A percentile compares a stretch with the other conserved stretches of the same genome.
Conservation (phyloP, 2,329 filamentous ascomycete species). For the Diaporthe citrichinensis region DNA sequence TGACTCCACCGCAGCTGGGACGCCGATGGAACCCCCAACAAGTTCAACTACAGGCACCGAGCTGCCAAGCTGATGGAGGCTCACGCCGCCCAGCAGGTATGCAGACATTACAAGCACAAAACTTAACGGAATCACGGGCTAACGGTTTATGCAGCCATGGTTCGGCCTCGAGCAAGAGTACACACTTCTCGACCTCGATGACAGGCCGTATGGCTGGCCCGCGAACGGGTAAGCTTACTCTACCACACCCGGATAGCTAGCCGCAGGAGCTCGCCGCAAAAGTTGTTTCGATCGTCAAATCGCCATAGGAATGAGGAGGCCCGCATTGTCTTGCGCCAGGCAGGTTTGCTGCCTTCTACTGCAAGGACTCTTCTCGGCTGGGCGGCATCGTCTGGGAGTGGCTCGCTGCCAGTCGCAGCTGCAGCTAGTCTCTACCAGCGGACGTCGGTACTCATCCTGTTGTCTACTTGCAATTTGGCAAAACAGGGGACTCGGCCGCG, state of each 20-base stretch:
- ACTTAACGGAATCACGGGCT: not conserved
- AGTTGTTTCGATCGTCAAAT: not conserved
- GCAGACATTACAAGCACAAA: not conserved
- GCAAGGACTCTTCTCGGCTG: not conserved
- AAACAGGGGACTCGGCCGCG: not conserved
- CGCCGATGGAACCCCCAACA: conserved; percentile 94
- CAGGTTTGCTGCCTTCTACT: not conserved
- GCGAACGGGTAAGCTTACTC: conserved; percentile 36
- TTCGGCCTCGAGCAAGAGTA: conserved; percentile 99
- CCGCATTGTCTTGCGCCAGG: not conserved
- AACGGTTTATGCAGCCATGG: conserved; percentile 73
- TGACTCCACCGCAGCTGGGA: conserved; percentile 72
- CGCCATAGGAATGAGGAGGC: not conserved
- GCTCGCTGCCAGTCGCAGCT: not conserved
- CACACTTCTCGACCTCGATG: conserved; percentile 87
- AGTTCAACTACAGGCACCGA: conserved; percentile 98
- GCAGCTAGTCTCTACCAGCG: not conserved
- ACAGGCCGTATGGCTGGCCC: conserved; percentile 90
- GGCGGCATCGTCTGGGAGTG: not conserved
- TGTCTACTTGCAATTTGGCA: not conserved
- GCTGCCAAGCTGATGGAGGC: conserved; percentile 90
- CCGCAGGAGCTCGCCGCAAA: not conserved
- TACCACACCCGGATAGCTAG: too few species aligned
- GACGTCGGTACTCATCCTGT: not conserved
- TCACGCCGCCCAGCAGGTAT: conserved; percentile 77